Percentiles rank a stretch among this genome's conserved stretches.
These are phyloP conservation scores for Phialophora verrucosa DNA, from an alignment of 2,329 filamentous ascomycete species.

Conservation along the genomic window DNA sequence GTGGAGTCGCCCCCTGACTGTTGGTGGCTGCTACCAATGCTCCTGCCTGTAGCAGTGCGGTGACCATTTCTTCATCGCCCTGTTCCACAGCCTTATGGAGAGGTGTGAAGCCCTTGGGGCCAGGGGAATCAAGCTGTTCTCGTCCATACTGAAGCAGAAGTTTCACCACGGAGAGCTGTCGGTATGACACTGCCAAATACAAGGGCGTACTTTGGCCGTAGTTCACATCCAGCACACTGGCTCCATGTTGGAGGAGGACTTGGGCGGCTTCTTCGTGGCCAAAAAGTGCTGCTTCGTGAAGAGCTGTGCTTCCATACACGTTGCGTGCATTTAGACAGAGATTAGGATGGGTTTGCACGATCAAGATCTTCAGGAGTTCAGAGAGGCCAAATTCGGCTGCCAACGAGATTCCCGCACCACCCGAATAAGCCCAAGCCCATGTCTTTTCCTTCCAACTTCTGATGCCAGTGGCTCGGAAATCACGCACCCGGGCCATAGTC, in stretches of 20 bases:
- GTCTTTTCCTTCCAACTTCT: conserved; percentile 29
- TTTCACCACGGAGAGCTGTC: conserved; percentile 28
- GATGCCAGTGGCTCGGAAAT: conserved; percentile 23
- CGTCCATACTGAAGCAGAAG: conserved; percentile 32
- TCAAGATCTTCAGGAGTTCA: conserved; percentile 32
- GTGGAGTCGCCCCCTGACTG: conserved; percentile 31
- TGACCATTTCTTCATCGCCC: conserved; percentile 40
- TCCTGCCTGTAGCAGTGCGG: conserved; percentile 38
- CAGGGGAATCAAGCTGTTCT: conserved; percentile 33
- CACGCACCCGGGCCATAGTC: conserved; percentile 32
- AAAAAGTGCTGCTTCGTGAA: conserved; percentile 36
- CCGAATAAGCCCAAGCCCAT: conserved; percentile 33
- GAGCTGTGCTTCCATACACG: conserved; percentile 36
- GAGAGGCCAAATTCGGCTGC: conserved; percentile 34
- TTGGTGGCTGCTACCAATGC: conserved; percentile 39
- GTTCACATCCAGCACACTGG: conserved; percentile 30
- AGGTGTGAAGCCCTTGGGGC: conserved; percentile 37
- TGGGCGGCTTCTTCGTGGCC: conserved; percentile 34
- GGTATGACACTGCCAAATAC: conserved; percentile 36
- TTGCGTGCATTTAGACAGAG: conserved; percentile 41
- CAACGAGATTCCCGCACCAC: conserved; percentile 36
- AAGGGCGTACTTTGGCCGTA: conserved; percentile 35
- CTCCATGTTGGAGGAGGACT: conserved; percentile 35
- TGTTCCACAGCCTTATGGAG: conserved; percentile 40
- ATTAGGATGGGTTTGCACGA: conserved; percentile 18